A percentile compares a stretch with the other conserved stretches of the same genome.
Conservation (phyloP, 2,329 filamentous ascomycete species). For the Mycocentrospora acerina region DNA sequence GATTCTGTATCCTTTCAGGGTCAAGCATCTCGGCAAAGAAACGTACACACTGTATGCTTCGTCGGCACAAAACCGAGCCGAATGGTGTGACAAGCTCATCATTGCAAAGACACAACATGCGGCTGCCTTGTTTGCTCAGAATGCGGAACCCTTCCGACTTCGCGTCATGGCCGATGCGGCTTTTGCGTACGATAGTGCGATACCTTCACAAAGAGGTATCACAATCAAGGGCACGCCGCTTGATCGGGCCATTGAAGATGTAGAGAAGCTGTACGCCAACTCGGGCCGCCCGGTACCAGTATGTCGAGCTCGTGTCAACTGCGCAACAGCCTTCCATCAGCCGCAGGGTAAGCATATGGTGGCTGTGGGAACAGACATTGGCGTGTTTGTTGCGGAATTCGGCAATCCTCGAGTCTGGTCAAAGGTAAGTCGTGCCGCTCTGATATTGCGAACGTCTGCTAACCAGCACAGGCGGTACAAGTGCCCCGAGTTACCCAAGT, state of each 20-base stretch:
- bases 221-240: constrained; percentile 88
- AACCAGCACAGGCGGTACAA: constrained; percentile 66
- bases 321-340: constrained; percentile 82
- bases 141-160: constrained; percentile 91
- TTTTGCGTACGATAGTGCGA: constrained; percentile 75
- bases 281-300: constrained; percentile 73
- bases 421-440: constrained; percentile 61
- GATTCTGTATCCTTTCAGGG: constrained; percentile 88
- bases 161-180: constrained; percentile 90
- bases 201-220: constrained; percentile 59
- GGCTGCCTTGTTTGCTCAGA: constrained; percentile 82
- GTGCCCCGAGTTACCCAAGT: constrained; percentile 83
- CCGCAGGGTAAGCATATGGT: constrained; percentile 83
- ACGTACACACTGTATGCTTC: constrained; percentile 88
- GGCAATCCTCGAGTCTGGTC: constrained; percentile 89
- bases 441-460: constrained; percentile 13
- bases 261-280: constrained; percentile 71
- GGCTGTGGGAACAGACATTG: constrained; percentile 92
- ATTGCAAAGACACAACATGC: constrained; percentile 95
- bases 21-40: constrained; percentile 94
- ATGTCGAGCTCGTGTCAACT: constrained; percentile 85
- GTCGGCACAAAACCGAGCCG: constrained; percentile 70
- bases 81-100: constrained; percentile 93
- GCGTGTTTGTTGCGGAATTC: constrained; percentile 86
- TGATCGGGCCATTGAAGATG: constrained; percentile 84